Percentiles rank a stretch among this genome's conserved stretches.
These are phyloP conservation scores for Oehlia diaphana DNA, from an alignment of 192 early-diverging fungal species.

Conservation along the genomic window DNA sequence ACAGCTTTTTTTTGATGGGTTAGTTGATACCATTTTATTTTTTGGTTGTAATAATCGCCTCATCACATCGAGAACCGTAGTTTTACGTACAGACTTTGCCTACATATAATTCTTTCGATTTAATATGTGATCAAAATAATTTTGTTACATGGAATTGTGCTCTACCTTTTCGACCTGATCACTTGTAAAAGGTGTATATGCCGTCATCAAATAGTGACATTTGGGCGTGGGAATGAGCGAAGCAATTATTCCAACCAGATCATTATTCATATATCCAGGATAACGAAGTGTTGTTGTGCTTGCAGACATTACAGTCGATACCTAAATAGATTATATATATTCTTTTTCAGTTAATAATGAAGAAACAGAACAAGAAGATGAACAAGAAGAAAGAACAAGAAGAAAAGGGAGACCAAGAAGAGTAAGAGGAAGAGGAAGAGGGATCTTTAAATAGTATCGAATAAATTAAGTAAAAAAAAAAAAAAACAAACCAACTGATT, in stretches of 20 bases:
- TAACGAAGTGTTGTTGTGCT: slow-evolving; percentile 96
- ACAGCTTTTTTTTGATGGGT: slow-evolving; percentile 87
- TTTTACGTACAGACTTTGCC: slow-evolving; percentile 93
- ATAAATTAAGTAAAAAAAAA: not conserved
- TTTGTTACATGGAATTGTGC: not conserved
- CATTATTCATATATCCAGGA: slow-evolving; percentile 99
- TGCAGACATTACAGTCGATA: slow-evolving; percentile 98
- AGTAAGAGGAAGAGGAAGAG: too few species aligned
- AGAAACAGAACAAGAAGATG: too few species aligned
- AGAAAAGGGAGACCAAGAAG: too few species aligned
- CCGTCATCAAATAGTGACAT: slow-evolving; percentile 94
- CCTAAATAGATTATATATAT: slow-evolving; percentile 39
- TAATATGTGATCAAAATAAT: not conserved
- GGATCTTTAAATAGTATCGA: not conserved
- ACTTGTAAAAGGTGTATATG: slow-evolving; percentile 96
- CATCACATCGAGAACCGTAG: slow-evolving; percentile 98
- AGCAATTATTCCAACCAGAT: slow-evolving; percentile 91
- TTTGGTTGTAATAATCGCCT: slow-evolving; percentile 93
- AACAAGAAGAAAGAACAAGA: too few species aligned
- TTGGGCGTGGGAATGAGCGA: slow-evolving; percentile 97
- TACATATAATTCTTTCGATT: slow-evolving; percentile 25
- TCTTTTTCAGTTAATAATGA: not conserved
- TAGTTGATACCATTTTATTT: slow-evolving; percentile 96
- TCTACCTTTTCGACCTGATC: slow-evolving; percentile 81
- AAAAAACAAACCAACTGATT: slow-evolving; percentile 78